Base-by-base conservation (phyloP, 371 early-diverging fungal genomes). In the Rhizomucor miehei region DNA sequence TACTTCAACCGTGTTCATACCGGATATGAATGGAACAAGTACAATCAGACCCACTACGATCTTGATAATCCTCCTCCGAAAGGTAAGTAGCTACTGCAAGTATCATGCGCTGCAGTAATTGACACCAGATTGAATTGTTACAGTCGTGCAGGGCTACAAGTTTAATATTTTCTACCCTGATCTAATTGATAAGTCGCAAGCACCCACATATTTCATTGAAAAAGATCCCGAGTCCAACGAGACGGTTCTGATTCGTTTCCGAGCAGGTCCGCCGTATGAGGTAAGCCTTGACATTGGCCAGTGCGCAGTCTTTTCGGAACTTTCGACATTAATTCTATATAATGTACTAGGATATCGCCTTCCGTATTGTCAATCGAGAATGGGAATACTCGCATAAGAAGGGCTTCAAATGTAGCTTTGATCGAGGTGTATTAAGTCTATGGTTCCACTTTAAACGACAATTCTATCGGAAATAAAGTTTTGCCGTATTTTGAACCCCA, bases 21-120 rank as follows among this genome's bases (percentile, higher is more conserved):
- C 1, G 97, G 97, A 35, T 95, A 89, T 64, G 97, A 97, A 70
- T 98, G 98, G 98, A 97, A 95, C 84, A 94, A 95, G 78, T 98
- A 97, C 71, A 98, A 98, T 60, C 94, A 93, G 61, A 94, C 95
- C 0, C 97, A 98, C 64, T 98, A 97, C 72, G 94, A 94, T 61
- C 69, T 81, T 43, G 97, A 97, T 65, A 97, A 98, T 53, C 97
- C 97, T 10, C 98, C 98, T 48, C 97, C 97, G 11, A 96, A 95
- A 77, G 56, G 56, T 60, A 54, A 19, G 44, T 25, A 40, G 25
- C 9, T 13, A 8, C 8, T 3, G 29, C 3, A 8, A 29, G 3
- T 29, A 6, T 12, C 49, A 40, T 25, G 9, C 8, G 19, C 25
- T 0, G 25, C 12, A 51, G 14, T 43, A 20, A 40, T 47, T 8